Base-by-base conservation (phyloP, 177 flowering plant species). In the Vitis hybrid region DNA sequence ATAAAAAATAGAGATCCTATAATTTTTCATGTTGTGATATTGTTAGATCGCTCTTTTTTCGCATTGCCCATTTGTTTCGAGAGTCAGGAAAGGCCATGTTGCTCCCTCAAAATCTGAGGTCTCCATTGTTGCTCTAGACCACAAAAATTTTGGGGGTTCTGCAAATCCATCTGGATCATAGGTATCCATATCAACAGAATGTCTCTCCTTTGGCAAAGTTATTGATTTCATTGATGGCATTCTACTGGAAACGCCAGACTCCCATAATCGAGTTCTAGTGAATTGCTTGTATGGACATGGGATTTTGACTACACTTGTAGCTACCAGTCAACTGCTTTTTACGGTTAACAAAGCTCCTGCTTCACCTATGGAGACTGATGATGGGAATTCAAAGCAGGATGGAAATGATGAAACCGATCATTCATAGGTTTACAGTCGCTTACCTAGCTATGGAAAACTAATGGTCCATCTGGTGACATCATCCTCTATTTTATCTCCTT, bases 301-400 rank as follows among this genome's bases (percentile, higher is more conserved):
- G 39, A 94, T 96, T 63, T 72, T 96, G 82, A 96, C 93, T 53
- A 96, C 98, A 31, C 94, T 93, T 78, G 94, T 90, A 82, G 99
- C 99, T 51, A 89, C 98, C 45, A 96, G 97, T 78, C 97, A 93
- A 74, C 78, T 96, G 80, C 0, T 90, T 8, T 92, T 89, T 83
- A 71, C 91, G 0, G 86, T 93, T 56, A 89, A 84, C 51, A 84
- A 89, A 1, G 22, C 22, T 21, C 22, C 22, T 21, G 22, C 22
- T 21, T 1, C 22, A 21, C 22, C 22, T 21, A 21, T 21, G 22
- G 22, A 21, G 22, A 21, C 22, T 21, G 22, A 1, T 21, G 22
- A 21, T 21, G 22, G 22, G 22, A 21, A 21, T 21, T 21, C 22
- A 21, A 21, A 21, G 22, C 22, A 1, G 1, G 22, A 21, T 21